Conservation (phyloP, 257 asterid species). For the Osmanthus fragrans region DNA sequence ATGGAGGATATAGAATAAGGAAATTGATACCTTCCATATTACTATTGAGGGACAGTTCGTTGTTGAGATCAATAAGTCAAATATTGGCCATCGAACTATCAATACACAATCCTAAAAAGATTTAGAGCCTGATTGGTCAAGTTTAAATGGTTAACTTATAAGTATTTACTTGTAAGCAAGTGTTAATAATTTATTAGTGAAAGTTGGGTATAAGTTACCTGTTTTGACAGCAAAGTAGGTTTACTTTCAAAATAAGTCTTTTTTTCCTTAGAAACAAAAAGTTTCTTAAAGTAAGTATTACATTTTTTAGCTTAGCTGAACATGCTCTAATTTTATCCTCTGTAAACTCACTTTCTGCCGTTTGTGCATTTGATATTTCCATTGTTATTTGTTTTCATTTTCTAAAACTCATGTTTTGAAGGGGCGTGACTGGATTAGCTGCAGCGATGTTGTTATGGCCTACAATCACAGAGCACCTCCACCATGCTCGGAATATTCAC, state of each 20-base stretch:
- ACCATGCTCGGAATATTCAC: constrained; percentile 56
- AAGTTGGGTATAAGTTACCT: too few relatives aligned
- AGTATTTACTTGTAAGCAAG: background rate
- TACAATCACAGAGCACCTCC: constrained; percentile 71
- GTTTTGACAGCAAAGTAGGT: background rate
- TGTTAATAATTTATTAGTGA: too few relatives aligned
- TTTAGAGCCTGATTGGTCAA: background rate
- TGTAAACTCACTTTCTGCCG: background rate
- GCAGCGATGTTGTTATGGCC: constrained; percentile 79
- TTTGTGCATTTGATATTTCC: constrained; percentile 3
- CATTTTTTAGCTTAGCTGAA: background rate
- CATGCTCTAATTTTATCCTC: background rate
- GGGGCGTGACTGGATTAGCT: constrained; percentile 75
- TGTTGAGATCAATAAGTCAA: background rate
- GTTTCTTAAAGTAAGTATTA: background rate
- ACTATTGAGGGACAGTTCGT: background rate
- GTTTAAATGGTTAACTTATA: too few relatives aligned
- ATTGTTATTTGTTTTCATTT: background rate
- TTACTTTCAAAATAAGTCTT: background rate
- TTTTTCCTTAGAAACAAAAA: background rate
- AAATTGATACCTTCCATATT: too few relatives aligned
- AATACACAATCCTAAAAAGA: background rate
- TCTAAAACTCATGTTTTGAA: constrained; percentile 16
- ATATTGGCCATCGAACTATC: background rate
- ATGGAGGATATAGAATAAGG: background rate